These are phyloP conservation scores for Metschnikowia dekortorum DNA, from an alignment of 805 yeast genomes.

Conservation along the genomic window DNA sequence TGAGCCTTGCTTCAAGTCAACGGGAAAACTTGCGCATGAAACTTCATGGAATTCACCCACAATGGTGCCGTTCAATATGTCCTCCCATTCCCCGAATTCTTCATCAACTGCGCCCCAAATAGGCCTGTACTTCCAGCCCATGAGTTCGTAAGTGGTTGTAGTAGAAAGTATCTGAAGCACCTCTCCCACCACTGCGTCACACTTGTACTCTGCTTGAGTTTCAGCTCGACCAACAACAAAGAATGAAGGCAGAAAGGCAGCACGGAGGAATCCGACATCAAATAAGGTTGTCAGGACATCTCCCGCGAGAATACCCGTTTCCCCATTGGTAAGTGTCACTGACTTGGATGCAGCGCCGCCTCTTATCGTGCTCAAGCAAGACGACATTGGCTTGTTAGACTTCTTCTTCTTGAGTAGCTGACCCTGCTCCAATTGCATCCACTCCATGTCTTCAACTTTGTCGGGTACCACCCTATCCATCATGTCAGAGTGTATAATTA, in stretches of 20 bases:
- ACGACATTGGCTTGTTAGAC: constrained; percentile 4
- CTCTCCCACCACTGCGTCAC: constrained; percentile 7
- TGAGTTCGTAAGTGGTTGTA: constrained; percentile 2
- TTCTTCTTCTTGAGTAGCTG: background rate
- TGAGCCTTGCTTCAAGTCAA: background rate
- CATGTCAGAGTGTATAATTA: constrained; percentile 3
- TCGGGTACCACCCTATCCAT: background rate
- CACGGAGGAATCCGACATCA: constrained; percentile 1
- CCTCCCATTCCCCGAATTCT: constrained; percentile 4
- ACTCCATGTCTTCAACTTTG: background rate
- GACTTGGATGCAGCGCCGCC: constrained; percentile 9
- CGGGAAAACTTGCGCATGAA: constrained; percentile 5
- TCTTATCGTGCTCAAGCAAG: constrained; percentile 5
- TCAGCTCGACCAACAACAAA: background rate
- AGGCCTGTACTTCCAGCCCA: constrained; percentile 7
- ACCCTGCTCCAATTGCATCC: constrained; percentile 12
- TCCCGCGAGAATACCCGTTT: background rate
- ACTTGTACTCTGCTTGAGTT: constrained; percentile 9
- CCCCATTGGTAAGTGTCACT: background rate
- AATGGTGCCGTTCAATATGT: background rate
- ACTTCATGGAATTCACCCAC: constrained; percentile 4
- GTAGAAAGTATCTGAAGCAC: constrained; percentile 8
- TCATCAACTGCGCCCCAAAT: background rate
- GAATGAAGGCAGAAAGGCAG: background rate
- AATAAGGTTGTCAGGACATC: constrained; percentile 2